Evolutionary conservation across 139 green algal genomes (phyloP).

Genomic region (Picochlorum costavermella): DNA sequence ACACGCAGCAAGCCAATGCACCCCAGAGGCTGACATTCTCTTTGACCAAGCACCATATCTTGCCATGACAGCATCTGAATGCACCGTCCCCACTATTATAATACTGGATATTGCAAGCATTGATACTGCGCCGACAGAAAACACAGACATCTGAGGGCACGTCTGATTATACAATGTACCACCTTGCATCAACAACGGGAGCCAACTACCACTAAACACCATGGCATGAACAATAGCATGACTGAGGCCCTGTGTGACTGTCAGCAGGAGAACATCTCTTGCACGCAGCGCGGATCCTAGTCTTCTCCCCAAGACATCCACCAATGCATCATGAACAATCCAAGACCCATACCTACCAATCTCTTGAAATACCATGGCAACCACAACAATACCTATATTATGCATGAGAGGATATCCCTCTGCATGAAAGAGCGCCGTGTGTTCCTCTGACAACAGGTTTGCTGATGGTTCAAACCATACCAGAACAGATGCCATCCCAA

Average conservation of each 20-base stretch:
- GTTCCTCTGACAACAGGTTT: no score
- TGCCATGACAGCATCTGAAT: slow-evolving; percentile 30
- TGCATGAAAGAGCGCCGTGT: no score
- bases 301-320: slow-evolving; percentile 18
- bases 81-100: slow-evolving; percentile 40
- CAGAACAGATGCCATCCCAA: slow-evolving; percentile 30
- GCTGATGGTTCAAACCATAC: slow-evolving; percentile 29
- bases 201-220: slow-evolving; percentile 30
- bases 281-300: slow-evolving; percentile 9
- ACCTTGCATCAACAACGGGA: slow-evolving; percentile 25
- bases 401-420: neutral
- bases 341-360: slow-evolving; percentile 19
- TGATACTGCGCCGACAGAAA: slow-evolving; percentile 18
- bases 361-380: slow-evolving; percentile 37
- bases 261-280: slow-evolving; percentile 25
- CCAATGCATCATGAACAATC: slow-evolving; percentile 24
- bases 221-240: slow-evolving; percentile 31
- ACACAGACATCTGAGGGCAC: slow-evolving; percentile 33
- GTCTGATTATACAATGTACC: slow-evolving; percentile 25
- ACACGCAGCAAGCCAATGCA: slow-evolving; percentile 19
- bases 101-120: slow-evolving; percentile 41
- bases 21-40: neutral
- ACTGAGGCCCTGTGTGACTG: slow-evolving; percentile 33
- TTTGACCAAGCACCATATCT: neutral
- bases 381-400: slow-evolving; percentile 21